phyloP scores from a whole-genome alignment of 495 filamentous ascomycete genomes.

The Aspergillus sclerotiicarbonarius region DNA sequence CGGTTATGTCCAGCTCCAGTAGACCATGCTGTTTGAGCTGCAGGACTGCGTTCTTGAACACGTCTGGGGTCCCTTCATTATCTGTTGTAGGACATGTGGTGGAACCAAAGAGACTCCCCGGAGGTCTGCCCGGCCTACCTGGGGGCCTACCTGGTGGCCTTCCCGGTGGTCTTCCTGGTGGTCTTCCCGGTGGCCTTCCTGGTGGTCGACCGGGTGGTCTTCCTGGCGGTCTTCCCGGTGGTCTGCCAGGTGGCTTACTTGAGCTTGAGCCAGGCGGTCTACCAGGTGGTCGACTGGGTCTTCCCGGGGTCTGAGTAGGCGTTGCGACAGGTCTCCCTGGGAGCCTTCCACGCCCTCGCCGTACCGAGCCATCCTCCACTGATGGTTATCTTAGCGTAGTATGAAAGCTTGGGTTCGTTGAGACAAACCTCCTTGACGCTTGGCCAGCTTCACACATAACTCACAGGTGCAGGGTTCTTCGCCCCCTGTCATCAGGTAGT shows the following conservation, averaged over 20 bases:
- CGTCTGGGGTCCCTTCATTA: slow-evolving; percentile 52
- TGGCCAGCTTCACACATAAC: slow-evolving; percentile 31
- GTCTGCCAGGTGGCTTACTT: slow-evolving; percentile 7
- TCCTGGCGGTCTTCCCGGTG: slow-evolving; percentile 12
- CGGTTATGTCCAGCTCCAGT: slow-evolving; percentile 44
- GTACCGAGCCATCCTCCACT: neutral
- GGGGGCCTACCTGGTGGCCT: slow-evolving; percentile 1
- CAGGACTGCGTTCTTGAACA: slow-evolving; percentile 47
- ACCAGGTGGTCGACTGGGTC: slow-evolving; percentile 13
- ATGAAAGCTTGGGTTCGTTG: neutral
- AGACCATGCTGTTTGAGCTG: slow-evolving; percentile 40
- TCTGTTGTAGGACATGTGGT: slow-evolving; percentile 7
- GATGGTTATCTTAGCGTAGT: neutral
- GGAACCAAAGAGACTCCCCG: neutral
- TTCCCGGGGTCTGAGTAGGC: slow-evolving; percentile 7
- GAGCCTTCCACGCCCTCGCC: neutral
- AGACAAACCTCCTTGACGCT: slow-evolving; percentile 14
- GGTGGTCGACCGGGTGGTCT: slow-evolving; percentile 2
- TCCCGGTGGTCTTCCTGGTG: slow-evolving; percentile 13
- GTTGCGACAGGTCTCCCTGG: slow-evolving; percentile 2
- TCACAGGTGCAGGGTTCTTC: slow-evolving; percentile 34
- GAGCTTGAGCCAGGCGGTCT: neutral
- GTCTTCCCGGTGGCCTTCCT: slow-evolving; percentile 3
- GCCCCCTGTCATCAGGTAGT: slow-evolving; percentile 51
- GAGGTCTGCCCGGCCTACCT: slow-evolving; percentile 13